A percentile compares a stretch with the other conserved stretches of the same genome.
Evolutionary conservation across 1,284 basidiomycete genomes (phyloP).

Genomic region (Tylopilus sp.): DNA sequence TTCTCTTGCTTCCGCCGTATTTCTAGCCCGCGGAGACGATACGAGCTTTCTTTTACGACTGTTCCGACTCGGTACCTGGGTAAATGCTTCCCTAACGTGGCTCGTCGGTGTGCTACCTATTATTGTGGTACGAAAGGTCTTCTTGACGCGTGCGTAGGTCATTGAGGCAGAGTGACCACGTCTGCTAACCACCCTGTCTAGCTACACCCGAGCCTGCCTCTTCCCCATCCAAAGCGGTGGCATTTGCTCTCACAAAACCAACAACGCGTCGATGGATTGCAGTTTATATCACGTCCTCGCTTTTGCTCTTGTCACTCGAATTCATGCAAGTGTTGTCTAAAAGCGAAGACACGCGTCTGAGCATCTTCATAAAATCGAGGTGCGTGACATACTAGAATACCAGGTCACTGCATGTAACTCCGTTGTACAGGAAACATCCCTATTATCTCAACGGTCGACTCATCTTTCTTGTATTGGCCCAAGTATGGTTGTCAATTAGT

Average conservation of each 20-base stretch:
- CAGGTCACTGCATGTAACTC: not conserved
- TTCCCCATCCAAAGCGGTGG: slow-evolving; percentile 53
- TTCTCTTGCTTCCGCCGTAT: slow-evolving; percentile 45
- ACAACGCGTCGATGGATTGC: slow-evolving; percentile 44
- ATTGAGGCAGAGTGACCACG: not conserved
- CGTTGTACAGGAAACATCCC: slow-evolving; percentile 57
- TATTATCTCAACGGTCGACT: slow-evolving; percentile 66
- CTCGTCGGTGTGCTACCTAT: slow-evolving; percentile 47
- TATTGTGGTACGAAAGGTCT: slow-evolving; percentile 53
- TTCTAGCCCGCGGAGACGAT: slow-evolving; percentile 27
- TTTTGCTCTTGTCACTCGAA: slow-evolving; percentile 43
- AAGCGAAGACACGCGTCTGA: slow-evolving; percentile 42
- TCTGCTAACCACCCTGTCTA: slow-evolving; percentile 26
- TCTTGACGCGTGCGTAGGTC: slow-evolving; percentile 49
- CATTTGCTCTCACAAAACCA: slow-evolving; percentile 46
- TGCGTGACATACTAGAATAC: slow-evolving; percentile 29
- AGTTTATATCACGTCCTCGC: slow-evolving; percentile 47
- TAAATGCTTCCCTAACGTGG: slow-evolving; percentile 38
- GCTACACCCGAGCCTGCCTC: slow-evolving; percentile 46
- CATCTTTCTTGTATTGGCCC: slow-evolving; percentile 56
- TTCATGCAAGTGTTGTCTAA: slow-evolving; percentile 36
- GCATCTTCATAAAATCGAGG: slow-evolving; percentile 65
- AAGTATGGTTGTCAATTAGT: slow-evolving; percentile 44
- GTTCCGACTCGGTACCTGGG: slow-evolving; percentile 30
- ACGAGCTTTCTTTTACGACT: slow-evolving; percentile 20